phyloP scores from a whole-genome alignment of 2,329 filamentous ascomycete genomes.

The Trichoderma aggressivum region DNA sequence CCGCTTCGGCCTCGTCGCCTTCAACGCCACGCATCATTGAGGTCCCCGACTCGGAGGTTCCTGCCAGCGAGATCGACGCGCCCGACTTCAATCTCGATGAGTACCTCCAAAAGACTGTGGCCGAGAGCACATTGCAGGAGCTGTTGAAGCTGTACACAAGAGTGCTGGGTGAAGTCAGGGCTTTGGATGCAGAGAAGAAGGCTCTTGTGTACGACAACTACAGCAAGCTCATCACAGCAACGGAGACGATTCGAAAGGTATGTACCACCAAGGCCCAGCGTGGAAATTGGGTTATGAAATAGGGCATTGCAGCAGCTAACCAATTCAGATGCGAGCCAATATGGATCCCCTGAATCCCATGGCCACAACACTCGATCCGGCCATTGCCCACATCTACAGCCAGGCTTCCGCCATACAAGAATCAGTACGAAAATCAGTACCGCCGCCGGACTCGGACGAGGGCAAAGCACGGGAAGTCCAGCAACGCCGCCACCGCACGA shows the following conservation, averaged over 20 bases:
- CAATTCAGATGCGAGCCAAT: slow-evolving; percentile 64
- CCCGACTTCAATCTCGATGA: slow-evolving; percentile 68
- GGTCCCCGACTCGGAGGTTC: slow-evolving; percentile 53
- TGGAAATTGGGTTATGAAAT: neutral
- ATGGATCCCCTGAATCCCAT: slow-evolving; percentile 78
- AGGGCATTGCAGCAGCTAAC: neutral
- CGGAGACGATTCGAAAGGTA: slow-evolving; percentile 85
- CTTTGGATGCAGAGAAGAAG: slow-evolving; percentile 93
- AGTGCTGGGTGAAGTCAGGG: slow-evolving; percentile 76
- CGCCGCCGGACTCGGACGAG: slow-evolving; percentile 43
- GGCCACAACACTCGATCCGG: slow-evolving; percentile 68
- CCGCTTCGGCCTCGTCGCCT: slow-evolving; percentile 38
- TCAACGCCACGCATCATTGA: slow-evolving; percentile 42
- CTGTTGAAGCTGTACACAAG: slow-evolving; percentile 68
- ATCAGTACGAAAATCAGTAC: slow-evolving; percentile 46
- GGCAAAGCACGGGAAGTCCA: slow-evolving; percentile 35
- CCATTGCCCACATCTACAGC: slow-evolving; percentile 70
- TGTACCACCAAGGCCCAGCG: neutral
- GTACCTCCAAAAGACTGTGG: slow-evolving; percentile 61
- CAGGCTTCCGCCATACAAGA: slow-evolving; percentile 55
- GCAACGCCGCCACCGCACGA: slow-evolving; percentile 39
- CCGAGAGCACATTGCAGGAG: slow-evolving; percentile 62
- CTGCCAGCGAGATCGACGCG: slow-evolving; percentile 69
- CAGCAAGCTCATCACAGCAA: slow-evolving; percentile 92
- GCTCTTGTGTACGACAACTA: slow-evolving; percentile 98